These are phyloP conservation scores for Aspergillus latus DNA, from an alignment of 2,329 filamentous ascomycete genomes.

Conservation along the genomic window DNA sequence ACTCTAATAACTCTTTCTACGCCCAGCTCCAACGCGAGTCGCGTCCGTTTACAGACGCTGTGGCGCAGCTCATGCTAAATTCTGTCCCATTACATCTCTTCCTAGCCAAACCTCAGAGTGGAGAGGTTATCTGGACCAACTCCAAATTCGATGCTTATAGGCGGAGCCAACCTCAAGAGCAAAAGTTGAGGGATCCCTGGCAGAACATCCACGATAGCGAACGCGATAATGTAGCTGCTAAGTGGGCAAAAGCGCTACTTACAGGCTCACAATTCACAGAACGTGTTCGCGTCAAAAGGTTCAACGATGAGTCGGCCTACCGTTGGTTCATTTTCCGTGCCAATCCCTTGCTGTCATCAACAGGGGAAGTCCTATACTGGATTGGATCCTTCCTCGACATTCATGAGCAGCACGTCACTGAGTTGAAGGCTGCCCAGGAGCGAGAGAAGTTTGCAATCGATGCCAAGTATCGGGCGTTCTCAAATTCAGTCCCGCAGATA, in stretches of 20 bases:
- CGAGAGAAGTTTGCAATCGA: constrained; percentile 93
- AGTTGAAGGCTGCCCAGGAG: constrained; percentile 81
- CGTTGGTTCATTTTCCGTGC: constrained; percentile 95
- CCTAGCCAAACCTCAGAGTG: constrained; percentile 80
- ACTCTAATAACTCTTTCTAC: constrained; percentile 41
- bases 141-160: constrained; percentile 89
- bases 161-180: constrained; percentile 72
- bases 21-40: constrained; percentile 42
- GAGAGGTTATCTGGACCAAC: constrained; percentile 94
- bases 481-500: constrained; percentile 93
- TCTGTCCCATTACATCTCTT: constrained; percentile 91
- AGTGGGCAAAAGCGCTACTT: constrained; percentile 80
- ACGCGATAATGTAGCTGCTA: constrained; percentile 71
- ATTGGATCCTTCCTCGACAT: constrained; percentile 98
- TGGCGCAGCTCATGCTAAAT: constrained; percentile 70
- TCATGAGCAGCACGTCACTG: constrained; percentile 91
- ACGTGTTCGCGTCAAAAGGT: constrained; percentile 81
- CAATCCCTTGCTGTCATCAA: constrained; percentile 73
- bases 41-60: constrained; percentile 46
- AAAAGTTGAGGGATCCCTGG: constrained; percentile 86
- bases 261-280: constrained; percentile 90
- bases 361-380: constrained; percentile 82
- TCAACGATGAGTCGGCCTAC: constrained; percentile 71
- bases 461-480: constrained; percentile 86
- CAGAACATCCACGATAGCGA: constrained; percentile 86